Evolutionary conservation across 768 basidiomycete species (phyloP).

Genomic region (Lentinula sp.): DNA sequence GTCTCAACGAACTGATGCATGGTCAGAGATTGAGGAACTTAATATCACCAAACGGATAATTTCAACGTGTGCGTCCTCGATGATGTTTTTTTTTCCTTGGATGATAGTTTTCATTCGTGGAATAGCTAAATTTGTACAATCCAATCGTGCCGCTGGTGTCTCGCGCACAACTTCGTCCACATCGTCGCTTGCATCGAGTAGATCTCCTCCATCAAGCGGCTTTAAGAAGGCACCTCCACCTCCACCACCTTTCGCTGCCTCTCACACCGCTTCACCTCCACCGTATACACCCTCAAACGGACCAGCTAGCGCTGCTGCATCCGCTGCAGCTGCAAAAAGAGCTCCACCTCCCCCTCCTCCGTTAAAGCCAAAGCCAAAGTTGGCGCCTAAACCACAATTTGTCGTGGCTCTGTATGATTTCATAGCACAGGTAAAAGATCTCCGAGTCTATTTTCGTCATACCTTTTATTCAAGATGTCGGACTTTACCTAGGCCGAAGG

Average conservation of each 20-base stretch:
- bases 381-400: conserved; percentile 56
- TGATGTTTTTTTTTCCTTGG: neutral
- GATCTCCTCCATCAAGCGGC: conserved; percentile 26
- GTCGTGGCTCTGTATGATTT: conserved; percentile 96
- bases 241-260: conserved; percentile 30
- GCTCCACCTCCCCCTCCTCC: conserved; percentile 92
- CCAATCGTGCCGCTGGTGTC: conserved; percentile 29
- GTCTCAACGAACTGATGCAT: conserved; percentile 76
- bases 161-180: conserved; percentile 20
- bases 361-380: conserved; percentile 81
- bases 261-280: conserved; percentile 36
- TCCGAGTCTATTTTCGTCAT: neutral
- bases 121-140: conserved; percentile 65
- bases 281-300: conserved; percentile 31
- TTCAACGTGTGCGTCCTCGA: conserved; percentile 65
- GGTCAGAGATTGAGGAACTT: conserved; percentile 71
- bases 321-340: conserved; percentile 49
- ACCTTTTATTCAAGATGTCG: neutral
- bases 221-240: conserved; percentile 51
- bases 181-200: conserved; percentile 13
- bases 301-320: conserved; percentile 11
- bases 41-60: conserved; percentile 78
- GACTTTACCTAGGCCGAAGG: conserved; percentile 63
- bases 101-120: neutral
- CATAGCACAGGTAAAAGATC: conserved; percentile 65